These are phyloP conservation scores for Zelopaecilomyces penicillatus DNA, from an alignment of 2,329 filamentous ascomycete genomes.

Conservation along the genomic window DNA sequence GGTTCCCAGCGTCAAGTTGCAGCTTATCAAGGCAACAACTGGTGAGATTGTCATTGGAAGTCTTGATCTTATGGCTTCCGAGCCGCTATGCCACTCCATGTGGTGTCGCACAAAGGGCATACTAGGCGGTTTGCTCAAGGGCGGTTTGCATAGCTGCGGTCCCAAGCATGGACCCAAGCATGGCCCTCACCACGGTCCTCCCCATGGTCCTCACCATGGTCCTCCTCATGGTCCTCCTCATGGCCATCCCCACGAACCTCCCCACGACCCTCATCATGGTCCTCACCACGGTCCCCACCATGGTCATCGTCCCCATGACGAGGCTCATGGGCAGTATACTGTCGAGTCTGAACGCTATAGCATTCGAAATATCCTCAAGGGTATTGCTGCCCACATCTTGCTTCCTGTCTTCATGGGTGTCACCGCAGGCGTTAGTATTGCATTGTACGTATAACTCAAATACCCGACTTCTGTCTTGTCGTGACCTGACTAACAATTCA, in stretches of 20 bases:
- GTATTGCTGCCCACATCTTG: conserved; percentile 53
- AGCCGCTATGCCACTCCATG: conserved; percentile 34
- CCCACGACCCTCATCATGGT: conserved; percentile 17
- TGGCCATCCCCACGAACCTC: neutral
- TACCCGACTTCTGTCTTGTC: neutral
- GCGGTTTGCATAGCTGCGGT: conserved; percentile 18
- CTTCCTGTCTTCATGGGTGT: conserved; percentile 62
- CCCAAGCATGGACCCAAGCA: conserved; percentile 2
- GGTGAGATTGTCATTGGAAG: conserved; percentile 48
- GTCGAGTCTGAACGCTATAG: neutral
- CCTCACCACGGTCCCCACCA: conserved; percentile 12
- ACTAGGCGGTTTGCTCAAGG: conserved; percentile 19
- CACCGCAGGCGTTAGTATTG: conserved; percentile 58
- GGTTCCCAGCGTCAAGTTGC: conserved; percentile 49
- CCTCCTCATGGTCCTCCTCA: neutral
- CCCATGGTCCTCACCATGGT: neutral
- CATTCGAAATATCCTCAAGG: conserved; percentile 36
- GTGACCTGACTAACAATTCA: conserved; percentile 18
- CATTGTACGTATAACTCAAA: conserved; percentile 39
- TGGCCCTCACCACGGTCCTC: neutral
- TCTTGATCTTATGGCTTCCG: conserved; percentile 28
- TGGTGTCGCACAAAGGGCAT: conserved; percentile 41
- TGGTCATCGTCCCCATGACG: conserved; percentile 15
- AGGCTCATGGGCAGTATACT: conserved; percentile 8
- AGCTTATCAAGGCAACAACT: conserved; percentile 50